These are phyloP conservation scores for Fusarium aywerte DNA, from an alignment of 2,329 filamentous ascomycete species.

Conservation along the genomic window DNA sequence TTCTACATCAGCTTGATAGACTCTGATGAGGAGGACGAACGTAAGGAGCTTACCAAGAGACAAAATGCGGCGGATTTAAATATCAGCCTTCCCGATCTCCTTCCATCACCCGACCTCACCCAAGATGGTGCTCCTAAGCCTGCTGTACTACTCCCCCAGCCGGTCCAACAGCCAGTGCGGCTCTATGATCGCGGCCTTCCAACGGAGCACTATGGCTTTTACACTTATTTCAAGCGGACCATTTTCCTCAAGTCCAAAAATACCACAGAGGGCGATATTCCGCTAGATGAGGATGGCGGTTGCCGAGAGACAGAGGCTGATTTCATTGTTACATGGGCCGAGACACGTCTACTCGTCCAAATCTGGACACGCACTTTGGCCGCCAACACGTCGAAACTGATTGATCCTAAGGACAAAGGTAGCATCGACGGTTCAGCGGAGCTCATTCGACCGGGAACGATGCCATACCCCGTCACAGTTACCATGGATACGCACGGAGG, in stretches of 20 bases:
- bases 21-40: conserved; percentile 53
- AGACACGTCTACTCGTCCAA: conserved; percentile 71
- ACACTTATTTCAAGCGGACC: conserved; percentile 88
- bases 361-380: conserved; percentile 69
- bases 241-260: conserved; percentile 78
- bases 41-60: conserved; percentile 42
- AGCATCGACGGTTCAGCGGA: conserved; percentile 46
- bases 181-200: conserved; percentile 84
- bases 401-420: conserved; percentile 46
- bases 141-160: conserved; percentile 76
- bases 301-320: conserved; percentile 63
- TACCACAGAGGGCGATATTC: conserved; percentile 55
- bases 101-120: conserved; percentile 72
- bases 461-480: conserved; percentile 72
- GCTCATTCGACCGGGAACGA: conserved; percentile 63
- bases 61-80: conserved; percentile 37
- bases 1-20: conserved; percentile 83
- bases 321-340: conserved; percentile 67
- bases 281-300: conserved; percentile 66
- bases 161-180: conserved; percentile 80
- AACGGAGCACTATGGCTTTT: conserved; percentile 93
- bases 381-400: conserved; percentile 56
- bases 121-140: conserved; percentile 77
- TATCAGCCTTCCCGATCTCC: conserved; percentile 53
- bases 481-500: conserved; percentile 72